Base-by-base conservation (phyloP, 345 rosid species). In the Bruguiera sexangula region DNA sequence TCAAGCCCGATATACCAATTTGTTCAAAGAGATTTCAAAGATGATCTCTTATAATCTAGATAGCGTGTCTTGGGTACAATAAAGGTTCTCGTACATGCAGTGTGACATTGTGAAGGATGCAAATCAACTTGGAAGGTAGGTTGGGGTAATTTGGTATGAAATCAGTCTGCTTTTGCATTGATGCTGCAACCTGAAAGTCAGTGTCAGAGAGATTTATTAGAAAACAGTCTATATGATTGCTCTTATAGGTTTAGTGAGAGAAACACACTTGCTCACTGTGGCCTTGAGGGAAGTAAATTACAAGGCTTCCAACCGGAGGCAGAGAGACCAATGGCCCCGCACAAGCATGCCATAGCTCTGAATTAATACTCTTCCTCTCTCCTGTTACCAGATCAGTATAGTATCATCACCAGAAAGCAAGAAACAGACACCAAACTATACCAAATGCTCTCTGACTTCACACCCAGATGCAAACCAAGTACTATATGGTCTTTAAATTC, bases 321-420 rank as follows among this genome's bases (percentile, higher is more conserved):
- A 93, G 81, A 57, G 96, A 89, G 68, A 91, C 97, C 72, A 93
- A 74, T 48, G 98, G 98, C 30, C 98, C 98, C 1, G 96, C 98
- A 83, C 98, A 93, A 77, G 97, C 97, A 77, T 93, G 98, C 98
- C 98, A 93, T 78, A 93, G 76, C 69, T 88, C 96, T 24, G 97
- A 91, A 84, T 89, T 91, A 65, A 91, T 89, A 64, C 37, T 75
- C 80, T 89, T 94, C 82, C 85, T 89, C 74, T 94, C 98, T 51
- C 90, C 98, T 94, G 84, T 65, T 69, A 60, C 52, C 70, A 72
- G 69, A 71, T 46, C 61, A 75, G 62, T 53, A 53, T 59, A 72
- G 50, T 62, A 34, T 61, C 19, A 72, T 73, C 30, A 74, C 48
- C 46, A 80, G 20, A 60, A 66, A 52, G 50, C 50, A 37, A 78